These are phyloP conservation scores for Yamadazyma kitorensis DNA, from an alignment of 805 yeast species.

Conservation along the genomic window DNA sequence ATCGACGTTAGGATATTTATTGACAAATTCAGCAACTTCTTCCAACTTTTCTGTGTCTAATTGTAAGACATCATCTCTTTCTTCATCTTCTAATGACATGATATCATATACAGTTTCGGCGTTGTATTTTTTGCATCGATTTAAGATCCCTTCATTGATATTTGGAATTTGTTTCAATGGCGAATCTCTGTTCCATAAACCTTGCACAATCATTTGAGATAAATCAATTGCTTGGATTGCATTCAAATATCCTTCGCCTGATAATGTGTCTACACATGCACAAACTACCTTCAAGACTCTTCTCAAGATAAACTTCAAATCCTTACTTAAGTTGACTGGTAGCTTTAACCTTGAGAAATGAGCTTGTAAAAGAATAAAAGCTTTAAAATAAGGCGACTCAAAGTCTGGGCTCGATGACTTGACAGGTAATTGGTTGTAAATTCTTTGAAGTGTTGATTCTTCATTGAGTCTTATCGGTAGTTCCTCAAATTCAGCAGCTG, in stretches of 20 bases:
- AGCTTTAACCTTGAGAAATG: conserved; percentile 67
- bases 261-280: conserved; percentile 70
- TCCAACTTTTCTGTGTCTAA: conserved; percentile 50
- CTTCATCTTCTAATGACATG: conserved; percentile 77
- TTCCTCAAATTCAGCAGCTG: conserved; percentile 69
- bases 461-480: conserved; percentile 67
- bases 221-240: conserved; percentile 84
- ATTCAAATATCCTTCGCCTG: conserved; percentile 76
- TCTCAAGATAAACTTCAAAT: conserved; percentile 52
- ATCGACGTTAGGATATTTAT: conserved; percentile 85
- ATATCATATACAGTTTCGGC: conserved; percentile 79
- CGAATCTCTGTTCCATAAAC: conserved; percentile 75
- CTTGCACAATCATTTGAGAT: conserved; percentile 85
- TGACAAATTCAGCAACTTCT: conserved; percentile 82
- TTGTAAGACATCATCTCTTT: conserved; percentile 57
- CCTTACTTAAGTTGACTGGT: conserved; percentile 57
- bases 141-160: conserved; percentile 48
- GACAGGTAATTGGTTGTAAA: conserved; percentile 64
- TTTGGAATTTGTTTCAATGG: conserved; percentile 82
- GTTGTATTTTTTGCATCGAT: conserved; percentile 50
- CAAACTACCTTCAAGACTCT: conserved; percentile 51
- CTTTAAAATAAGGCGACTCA: conserved; percentile 61
- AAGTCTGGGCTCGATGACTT: conserved; percentile 42
- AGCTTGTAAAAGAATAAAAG: conserved; percentile 75
- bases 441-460: conserved; percentile 38